Base-by-base conservation (phyloP, 768 basidiomycete genomes). In the Calocera cornea region DNA sequence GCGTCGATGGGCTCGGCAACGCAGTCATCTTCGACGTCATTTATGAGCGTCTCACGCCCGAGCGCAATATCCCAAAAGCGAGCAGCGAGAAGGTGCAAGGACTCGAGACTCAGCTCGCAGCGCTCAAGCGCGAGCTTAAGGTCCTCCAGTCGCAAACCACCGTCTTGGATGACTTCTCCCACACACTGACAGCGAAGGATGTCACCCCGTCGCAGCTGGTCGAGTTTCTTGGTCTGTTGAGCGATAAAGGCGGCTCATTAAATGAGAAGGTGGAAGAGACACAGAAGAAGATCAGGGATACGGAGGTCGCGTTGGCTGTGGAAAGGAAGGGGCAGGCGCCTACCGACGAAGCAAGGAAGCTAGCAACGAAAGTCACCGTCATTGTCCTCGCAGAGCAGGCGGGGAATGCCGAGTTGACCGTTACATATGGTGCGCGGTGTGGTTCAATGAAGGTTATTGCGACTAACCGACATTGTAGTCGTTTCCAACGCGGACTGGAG, bases 11-110 rank as follows among this genome's bases (percentile, higher is more conserved):
- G 1, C 24, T 70, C 11, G 79, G 77, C 1, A 74, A 77, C 31
- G 80, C 81, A 3, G 81, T 81, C 67, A 76, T 87, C 11, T 80
- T 81, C 69, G 85, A 86, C 73, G 81, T 86, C 38, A 79, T 82
- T n/a, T 84, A 82, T 73, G 38, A 60, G 31, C 54, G 24, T 27
- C 54, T 27, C 54, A 11, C 54, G 14, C 31, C 54, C 31, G 11
- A 11, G 14, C 54, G 22, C 24, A 47, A 27, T 27, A 27, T 22
- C 27, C 54, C 54, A 11, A 29, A 60, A 33, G 27, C 24, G 27
- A 29, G 11, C 24, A 29, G 31, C 54, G 54, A 60, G 31, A 27
- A 22, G 24, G 44, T 19, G 44, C 44, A 24, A 47, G 44, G 19
- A 10, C 14, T 60, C 31, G 31, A 60, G 29, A 60, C 67, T 22